A percentile compares a stretch with the other conserved stretches of the same genome.
Conservation (phyloP, 1,284 basidiomycete species). For the Irpex rosettiformis region DNA sequence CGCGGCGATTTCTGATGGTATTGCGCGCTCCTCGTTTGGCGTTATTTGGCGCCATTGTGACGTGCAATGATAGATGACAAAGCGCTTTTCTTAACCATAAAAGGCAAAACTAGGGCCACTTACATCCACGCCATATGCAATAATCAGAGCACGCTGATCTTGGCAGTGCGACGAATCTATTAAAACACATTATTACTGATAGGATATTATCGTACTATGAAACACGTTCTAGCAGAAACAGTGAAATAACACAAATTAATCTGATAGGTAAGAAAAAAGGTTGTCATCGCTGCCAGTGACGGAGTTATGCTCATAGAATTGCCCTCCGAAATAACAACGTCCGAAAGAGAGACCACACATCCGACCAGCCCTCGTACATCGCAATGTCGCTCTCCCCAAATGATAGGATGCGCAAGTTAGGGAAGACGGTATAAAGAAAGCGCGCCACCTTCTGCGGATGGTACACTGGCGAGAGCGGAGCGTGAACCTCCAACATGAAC, state of each 20-base stretch:
- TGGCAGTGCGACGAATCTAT: too few relatives aligned
- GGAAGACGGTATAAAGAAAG: not conserved
- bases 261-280: not conserved
- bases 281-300: not conserved
- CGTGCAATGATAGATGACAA: constrained; percentile 1
- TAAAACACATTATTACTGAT: too few relatives aligned
- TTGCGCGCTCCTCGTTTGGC: not conserved
- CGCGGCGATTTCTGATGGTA: not conserved
- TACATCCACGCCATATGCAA: too few relatives aligned
- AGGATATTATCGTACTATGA: not conserved
- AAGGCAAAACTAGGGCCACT: not conserved
- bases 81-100: not conserved
- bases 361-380: not conserved
- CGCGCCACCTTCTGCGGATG: constrained; percentile 1
- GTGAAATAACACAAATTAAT: not conserved
- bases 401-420: not conserved
- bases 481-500: constrained; percentile 2
- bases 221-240: not conserved
- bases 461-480: constrained; percentile 1
- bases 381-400: not conserved
- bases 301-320: not conserved
- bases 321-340: not conserved
- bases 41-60: not conserved
- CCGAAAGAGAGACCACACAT: not conserved
- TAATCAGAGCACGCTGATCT: too few relatives aligned